These are phyloP conservation scores for Collariella sp. DNA, from an alignment of 495 filamentous ascomycete species.

Conservation along the genomic window DNA sequence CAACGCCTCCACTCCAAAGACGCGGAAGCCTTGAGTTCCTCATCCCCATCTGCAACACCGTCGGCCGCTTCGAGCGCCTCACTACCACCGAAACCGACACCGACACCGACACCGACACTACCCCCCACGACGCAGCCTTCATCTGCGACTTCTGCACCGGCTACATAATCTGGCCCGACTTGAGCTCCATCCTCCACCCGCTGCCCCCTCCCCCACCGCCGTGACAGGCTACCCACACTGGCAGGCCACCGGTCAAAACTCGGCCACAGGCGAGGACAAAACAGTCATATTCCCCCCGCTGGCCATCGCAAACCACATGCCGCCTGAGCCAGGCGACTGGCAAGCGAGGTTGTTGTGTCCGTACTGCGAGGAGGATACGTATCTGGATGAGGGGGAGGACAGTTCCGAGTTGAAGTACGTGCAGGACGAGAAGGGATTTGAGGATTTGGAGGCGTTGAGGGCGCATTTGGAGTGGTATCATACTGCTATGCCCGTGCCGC, in stretches of 20 bases:
- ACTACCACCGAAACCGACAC: too few species aligned
- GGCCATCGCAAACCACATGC: slow-evolving; percentile 42
- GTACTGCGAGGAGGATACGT: slow-evolving; percentile 41
- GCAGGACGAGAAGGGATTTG: slow-evolving; percentile 37
- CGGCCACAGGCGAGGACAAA: slow-evolving; percentile 28
- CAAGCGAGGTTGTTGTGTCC: slow-evolving; percentile 37
- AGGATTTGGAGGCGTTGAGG: slow-evolving; percentile 31
- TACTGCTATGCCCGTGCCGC: slow-evolving; percentile 26
- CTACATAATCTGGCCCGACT: slow-evolving; percentile 39
- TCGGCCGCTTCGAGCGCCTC: slow-evolving; percentile 37
- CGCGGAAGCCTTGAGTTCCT: slow-evolving; percentile 28
- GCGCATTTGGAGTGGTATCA: slow-evolving; percentile 44
- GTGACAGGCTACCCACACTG: slow-evolving; percentile 23
- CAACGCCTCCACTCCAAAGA: neutral
- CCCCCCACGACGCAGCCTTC: slow-evolving; percentile 36
- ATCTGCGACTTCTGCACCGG: slow-evolving; percentile 46
- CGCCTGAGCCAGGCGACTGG: slow-evolving; percentile 35
- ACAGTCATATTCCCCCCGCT: slow-evolving; percentile 40
- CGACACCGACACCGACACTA: slow-evolving; percentile 13
- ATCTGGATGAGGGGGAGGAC: slow-evolving; percentile 37
- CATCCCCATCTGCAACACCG: slow-evolving; percentile 29
- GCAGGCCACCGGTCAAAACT: slow-evolving; percentile 20
- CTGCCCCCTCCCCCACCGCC: slow-evolving; percentile 9
- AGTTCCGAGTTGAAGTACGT: slow-evolving; percentile 34
- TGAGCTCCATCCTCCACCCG: slow-evolving; percentile 33